Evolutionary conservation across 2,329 filamentous ascomycete genomes (phyloP), one percentile per base, ranked within the genome.

Genomic region (Aspergillus texensis): DNA sequence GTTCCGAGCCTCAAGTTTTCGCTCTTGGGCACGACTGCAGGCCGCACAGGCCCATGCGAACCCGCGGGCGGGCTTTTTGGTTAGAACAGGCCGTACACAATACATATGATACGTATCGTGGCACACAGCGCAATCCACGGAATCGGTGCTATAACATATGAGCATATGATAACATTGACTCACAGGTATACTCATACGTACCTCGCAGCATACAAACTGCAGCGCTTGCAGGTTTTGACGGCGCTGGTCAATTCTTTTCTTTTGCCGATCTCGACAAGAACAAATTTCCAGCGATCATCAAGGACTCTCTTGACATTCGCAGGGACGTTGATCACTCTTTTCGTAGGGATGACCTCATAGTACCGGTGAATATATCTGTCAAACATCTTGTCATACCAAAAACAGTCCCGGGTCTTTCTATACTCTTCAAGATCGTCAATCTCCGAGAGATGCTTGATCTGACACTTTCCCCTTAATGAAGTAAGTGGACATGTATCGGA

Each of bases 31-130:
- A 72, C 94, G 90, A 78, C 93, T 97, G 79, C 95, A 99, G 63
- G 94, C 91, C 60, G 92, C 95, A 78, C 95, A 99, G 34, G 95
- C 94, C 95, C 95, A 99, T 5, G 93, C 95, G 80, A 99, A 99
- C 45, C 95, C 95, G 78, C 95, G 90, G 54, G 94, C 97, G 24
- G 95, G 95, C 79, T 99, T 99, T 79, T 97, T 99, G 59, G 93
- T 85, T 66, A 99, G 80, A 43, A 94, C 93, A 46, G 95, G 95
- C 65, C 91, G 90, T 62, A 99, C 95, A 78, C 95, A 99, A 73
- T 94, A 92, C 94, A 99, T 98, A 82, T 99, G 95, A 80, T 97
- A 99, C 16, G 94, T 98, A 77, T 93, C 90, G 75, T 90, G 88
- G 79, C 95, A 99, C 61, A 97, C 93, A 52, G 94, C 95, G 78